Evolutionary conservation across 2,329 filamentous ascomycete species (phyloP).

Genomic region (Basipetospora chlamydospora): DNA sequence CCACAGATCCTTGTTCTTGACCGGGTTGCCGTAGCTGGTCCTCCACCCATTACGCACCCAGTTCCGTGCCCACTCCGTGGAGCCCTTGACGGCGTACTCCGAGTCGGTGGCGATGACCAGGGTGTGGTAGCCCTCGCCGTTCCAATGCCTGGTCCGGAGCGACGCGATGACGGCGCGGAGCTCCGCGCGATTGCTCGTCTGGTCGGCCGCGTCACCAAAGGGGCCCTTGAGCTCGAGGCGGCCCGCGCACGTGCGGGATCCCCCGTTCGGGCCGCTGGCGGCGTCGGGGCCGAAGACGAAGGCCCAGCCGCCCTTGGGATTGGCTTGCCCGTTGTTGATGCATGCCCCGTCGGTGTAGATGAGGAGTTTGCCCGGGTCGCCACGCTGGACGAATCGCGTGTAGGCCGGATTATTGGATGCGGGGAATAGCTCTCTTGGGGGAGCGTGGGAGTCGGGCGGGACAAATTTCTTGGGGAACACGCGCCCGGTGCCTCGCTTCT

Average conservation of each 20-base stretch:
- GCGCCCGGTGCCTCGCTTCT: slow-evolving; percentile 7
- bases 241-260: slow-evolving; percentile 12
- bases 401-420: slow-evolving; percentile 2
- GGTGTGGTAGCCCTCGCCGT: slow-evolving; percentile 20
- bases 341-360: slow-evolving; percentile 33
- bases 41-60: slow-evolving; percentile 33
- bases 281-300: slow-evolving; percentile 15
- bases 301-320: slow-evolving; percentile 25
- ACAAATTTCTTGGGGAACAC: slow-evolving; percentile 19
- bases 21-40: slow-evolving; percentile 15
- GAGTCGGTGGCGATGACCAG: slow-evolving; percentile 41
- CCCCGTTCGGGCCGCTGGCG: too few relatives aligned
- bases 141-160: slow-evolving; percentile 29
- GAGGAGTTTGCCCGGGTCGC: slow-evolving; percentile 18
- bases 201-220: slow-evolving; percentile 18
- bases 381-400: slow-evolving; percentile 17
- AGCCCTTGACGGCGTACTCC: slow-evolving; percentile 30
- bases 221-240: slow-evolving; percentile 29
- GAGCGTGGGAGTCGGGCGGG: slow-evolving; percentile 12
- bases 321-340: slow-evolving; percentile 22
- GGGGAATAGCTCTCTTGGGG: slow-evolving; percentile 7
- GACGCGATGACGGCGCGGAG: slow-evolving; percentile 38
- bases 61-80: slow-evolving; percentile 23
- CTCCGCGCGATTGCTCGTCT: slow-evolving; percentile 39
- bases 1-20: slow-evolving; percentile 40